Percentiles rank a stretch among this genome's conserved stretches.
Conservation (phyloP, 495 filamentous ascomycete genomes). For the Staphylotrichum longicolle region DNA sequence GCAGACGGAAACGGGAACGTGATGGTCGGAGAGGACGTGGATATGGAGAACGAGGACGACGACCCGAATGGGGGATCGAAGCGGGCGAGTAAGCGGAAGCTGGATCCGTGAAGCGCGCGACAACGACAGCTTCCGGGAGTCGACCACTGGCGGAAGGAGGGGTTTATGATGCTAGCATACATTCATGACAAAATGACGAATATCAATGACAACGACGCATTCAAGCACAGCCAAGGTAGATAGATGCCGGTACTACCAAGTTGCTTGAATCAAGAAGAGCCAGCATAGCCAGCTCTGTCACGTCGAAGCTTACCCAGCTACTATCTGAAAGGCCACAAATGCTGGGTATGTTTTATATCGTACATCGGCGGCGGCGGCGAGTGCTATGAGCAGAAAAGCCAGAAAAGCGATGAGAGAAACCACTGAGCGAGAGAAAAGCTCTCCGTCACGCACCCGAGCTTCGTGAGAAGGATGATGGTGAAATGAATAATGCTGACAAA, state of each 20-base stretch:
- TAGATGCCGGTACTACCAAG: too few relatives aligned
- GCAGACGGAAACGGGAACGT: constrained; percentile 40
- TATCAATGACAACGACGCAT: not conserved
- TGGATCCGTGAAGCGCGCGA: constrained; percentile 16
- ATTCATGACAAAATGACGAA: not conserved
- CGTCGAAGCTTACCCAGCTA: not conserved
- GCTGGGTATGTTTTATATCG: not conserved
- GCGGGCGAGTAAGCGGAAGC: constrained; percentile 39
- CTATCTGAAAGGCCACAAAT: not conserved
- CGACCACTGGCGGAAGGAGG: too few relatives aligned
- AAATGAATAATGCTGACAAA: constrained; percentile 7
- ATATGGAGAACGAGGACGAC: constrained; percentile 36
- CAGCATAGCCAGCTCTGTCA: not conserved
- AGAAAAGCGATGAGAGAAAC: not conserved
- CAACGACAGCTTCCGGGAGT: too few relatives aligned
- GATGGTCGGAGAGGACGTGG: constrained; percentile 23
- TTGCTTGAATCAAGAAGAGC: not conserved
- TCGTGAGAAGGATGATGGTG: not conserved
- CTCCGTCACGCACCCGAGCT: constrained; percentile 4
- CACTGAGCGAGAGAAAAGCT: not conserved
- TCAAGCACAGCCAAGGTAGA: not conserved
- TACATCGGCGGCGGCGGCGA: constrained; percentile 6
- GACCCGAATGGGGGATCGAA: constrained; percentile 32
- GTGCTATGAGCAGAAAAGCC: not conserved
- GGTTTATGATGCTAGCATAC: not conserved